Percentiles rank a stretch among this genome's conserved stretches.
phyloP scores from a whole-genome alignment of 495 filamentous ascomycete species.

The Lasiosphaeria ovina region DNA sequence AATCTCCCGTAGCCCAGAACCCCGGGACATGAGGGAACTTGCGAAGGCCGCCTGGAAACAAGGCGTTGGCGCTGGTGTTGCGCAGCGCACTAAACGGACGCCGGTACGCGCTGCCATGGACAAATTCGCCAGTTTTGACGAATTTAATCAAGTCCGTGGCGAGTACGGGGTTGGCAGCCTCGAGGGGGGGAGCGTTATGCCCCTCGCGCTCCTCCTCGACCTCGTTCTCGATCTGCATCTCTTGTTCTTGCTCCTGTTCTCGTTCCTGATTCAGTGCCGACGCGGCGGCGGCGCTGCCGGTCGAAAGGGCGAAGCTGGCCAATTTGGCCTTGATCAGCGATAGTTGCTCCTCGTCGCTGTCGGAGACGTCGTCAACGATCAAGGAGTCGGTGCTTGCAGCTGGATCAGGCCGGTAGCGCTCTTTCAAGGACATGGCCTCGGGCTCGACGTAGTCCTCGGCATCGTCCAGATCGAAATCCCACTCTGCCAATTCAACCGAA shows the following conservation, averaged over 20 bases:
- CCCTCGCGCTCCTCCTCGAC: conserved; percentile 58
- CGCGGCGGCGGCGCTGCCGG: background rate
- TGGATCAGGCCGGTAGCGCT: conserved; percentile 16
- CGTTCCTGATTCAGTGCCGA: conserved; percentile 61
- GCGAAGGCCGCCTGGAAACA: conserved; percentile 16
- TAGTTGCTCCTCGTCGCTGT: background rate
- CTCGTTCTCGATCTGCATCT: conserved; percentile 50
- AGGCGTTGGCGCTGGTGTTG: conserved; percentile 26
- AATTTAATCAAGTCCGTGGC: conserved; percentile 45
- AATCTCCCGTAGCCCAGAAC: background rate
- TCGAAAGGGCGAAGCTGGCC: background rate
- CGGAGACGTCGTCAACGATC: background rate
- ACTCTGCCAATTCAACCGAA: background rate
- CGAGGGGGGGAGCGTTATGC: conserved; percentile 41
- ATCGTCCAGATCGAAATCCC: conserved; percentile 20
- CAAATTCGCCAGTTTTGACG: conserved; percentile 12
- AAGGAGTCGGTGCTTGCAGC: background rate
- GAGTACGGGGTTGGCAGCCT: conserved; percentile 42
- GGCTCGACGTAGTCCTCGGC: conserved; percentile 46
- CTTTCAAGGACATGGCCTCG: conserved; percentile 29
- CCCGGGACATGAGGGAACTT: conserved; percentile 29
- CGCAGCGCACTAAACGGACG: conserved; percentile 49
- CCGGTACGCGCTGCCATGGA: conserved; percentile 33
- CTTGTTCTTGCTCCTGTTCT: conserved; percentile 52
- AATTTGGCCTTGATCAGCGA: background rate